These are phyloP conservation scores for Blattamonas nauphoetae DNA, from an alignment of 78 protist species.

Conservation along the genomic window DNA sequence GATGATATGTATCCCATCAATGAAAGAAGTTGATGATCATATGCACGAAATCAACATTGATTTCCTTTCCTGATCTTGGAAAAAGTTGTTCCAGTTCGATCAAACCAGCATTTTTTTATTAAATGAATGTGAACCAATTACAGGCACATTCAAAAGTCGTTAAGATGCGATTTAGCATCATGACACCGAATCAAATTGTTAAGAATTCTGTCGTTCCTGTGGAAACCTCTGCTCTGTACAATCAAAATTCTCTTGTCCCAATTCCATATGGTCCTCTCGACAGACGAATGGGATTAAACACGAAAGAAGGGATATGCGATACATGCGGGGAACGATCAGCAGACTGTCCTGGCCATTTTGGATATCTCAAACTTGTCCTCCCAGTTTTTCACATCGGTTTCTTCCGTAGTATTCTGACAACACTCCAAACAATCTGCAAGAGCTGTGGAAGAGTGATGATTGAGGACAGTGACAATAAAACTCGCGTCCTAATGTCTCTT, in stretches of 20 bases:
- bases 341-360: constrained; percentile 92
- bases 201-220: background rate
- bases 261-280: constrained; percentile 17
- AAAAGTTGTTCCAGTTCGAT: no score
- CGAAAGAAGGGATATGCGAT: constrained; percentile 9
- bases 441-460: constrained; percentile 61
- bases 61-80: no score
- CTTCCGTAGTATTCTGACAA: constrained; percentile 49
- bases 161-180: background rate
- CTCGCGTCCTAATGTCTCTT: background rate
- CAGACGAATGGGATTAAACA: background rate
- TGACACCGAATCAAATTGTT: background rate
- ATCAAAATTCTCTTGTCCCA: background rate
- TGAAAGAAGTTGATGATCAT: no score
- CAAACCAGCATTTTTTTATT: no score
- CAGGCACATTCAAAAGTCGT: background rate
- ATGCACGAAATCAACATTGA: no score
- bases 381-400: constrained; percentile 96
- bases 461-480: background rate
- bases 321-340: constrained; percentile 13
- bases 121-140: no score
- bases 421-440: constrained; percentile 79
- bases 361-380: constrained; percentile 65
- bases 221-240: background rate
- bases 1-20: no score